Base-by-base conservation (phyloP, 108 stramenopile genomes). In the Skeletonema costatum region DNA sequence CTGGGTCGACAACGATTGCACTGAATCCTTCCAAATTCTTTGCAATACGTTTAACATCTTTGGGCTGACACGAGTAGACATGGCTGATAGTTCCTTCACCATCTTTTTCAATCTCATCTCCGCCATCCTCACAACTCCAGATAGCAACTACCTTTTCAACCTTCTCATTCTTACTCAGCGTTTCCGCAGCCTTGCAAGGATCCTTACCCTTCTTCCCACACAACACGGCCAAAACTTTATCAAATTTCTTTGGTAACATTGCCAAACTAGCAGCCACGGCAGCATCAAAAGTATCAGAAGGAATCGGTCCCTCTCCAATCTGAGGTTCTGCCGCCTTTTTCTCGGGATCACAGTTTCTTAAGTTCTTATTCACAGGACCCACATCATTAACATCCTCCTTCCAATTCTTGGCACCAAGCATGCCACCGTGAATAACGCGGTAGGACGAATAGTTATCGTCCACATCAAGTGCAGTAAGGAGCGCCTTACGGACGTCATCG, bases 401-500 rank as follows among this genome's bases (percentile, higher is more conserved):
- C 95, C 95, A 94, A 32, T 88, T 88, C 51, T 78, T 74, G 10
- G 82, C 83, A 64, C 91, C 93, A 74, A 86, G 85, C 89, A 94
- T 94, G 35, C 93, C 93, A 41, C 93, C 93, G 58, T 85, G 87
- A 51, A 94, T 87, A 65, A 94, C 82, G 41, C 91, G 88, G 76
- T 81, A 94, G 17, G 75, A 75, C 0, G 90, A 86, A 44, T 48
- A 66, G 8, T 51, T 44, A 5, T 56, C 64, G n/a, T 60, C 44
- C 66, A 83, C 75, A 42, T 64, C 38, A 33, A 76, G 66, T 12
- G 76, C 38, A 46, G 51, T 50, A 41, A 84, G 42, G 66, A 87
- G 53, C 1, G 79, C 31, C 68, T 14, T 25, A 64, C 85, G 44
- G 66, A 74, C 25, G 76, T 70, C 51, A 90, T 67, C 71, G 81